Evolutionary conservation across 495 filamentous ascomycete genomes (phyloP).

Genomic region (Hypoxylon fragiforme): DNA sequence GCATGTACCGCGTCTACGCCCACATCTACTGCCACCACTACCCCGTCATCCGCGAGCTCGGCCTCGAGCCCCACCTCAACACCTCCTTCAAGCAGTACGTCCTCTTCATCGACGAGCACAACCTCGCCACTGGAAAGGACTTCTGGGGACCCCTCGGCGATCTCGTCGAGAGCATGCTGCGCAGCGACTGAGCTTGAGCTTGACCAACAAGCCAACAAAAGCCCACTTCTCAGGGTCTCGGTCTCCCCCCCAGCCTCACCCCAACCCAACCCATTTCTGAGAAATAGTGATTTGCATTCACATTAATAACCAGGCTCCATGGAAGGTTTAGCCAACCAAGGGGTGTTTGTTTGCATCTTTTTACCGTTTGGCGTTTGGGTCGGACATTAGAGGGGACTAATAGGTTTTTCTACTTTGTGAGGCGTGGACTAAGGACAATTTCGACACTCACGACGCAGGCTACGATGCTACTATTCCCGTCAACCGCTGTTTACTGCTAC

Average conservation of each 20-base stretch:
- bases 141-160: constrained; percentile 98
- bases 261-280: too few species aligned
- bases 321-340: neutral
- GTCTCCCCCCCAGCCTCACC: too few species aligned
- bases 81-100: constrained; percentile 99
- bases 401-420: constrained; percentile 15
- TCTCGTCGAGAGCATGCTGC: constrained; percentile 94
- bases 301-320: too few species aligned
- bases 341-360: constrained; percentile 22
- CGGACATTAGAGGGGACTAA: constrained; percentile 16
- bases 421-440: constrained; percentile 25
- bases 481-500: constrained; percentile 3
- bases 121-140: constrained; percentile 86
- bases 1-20: constrained; percentile 96
- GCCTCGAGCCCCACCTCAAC: constrained; percentile 95
- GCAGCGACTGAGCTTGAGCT: constrained; percentile 79
- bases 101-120: constrained; percentile 93
- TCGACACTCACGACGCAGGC: neutral
- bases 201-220: too few species aligned
- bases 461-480: constrained; percentile 8
- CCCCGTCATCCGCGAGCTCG: constrained; percentile 91
- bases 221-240: too few species aligned
- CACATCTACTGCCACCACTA: constrained; percentile 99
- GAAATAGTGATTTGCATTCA: too few species aligned
- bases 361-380: constrained; percentile 33